phyloP scores from a whole-genome alignment of 2,329 filamentous ascomycete species.

The Rachicladosporium sp. region DNA sequence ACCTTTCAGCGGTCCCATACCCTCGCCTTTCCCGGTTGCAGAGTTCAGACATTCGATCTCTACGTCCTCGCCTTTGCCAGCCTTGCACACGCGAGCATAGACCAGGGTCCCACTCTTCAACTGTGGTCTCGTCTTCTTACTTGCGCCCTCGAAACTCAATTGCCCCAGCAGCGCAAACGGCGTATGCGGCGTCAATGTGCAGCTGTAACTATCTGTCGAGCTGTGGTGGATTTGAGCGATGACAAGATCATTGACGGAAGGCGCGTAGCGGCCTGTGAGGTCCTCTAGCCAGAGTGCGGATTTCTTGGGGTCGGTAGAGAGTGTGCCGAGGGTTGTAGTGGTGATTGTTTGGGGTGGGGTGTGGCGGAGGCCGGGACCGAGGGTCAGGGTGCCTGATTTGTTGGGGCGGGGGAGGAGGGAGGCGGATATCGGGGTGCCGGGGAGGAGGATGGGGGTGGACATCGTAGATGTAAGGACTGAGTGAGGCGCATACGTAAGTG shows the following conservation, averaged over 20 bases:
- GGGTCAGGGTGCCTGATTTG: slow-evolving; percentile 52
- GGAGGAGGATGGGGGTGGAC: slow-evolving; percentile 52
- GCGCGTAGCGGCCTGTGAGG: slow-evolving; percentile 60
- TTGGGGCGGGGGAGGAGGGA: slow-evolving; percentile 53
- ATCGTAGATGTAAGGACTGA: neutral
- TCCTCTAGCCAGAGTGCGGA: slow-evolving; percentile 69
- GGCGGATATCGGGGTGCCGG: slow-evolving; percentile 62
- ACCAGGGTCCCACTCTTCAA: slow-evolving; percentile 65
- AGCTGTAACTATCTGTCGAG: slow-evolving; percentile 66
- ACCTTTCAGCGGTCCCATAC: slow-evolving; percentile 67
- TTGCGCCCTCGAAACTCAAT: slow-evolving; percentile 83
- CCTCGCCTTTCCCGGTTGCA: slow-evolving; percentile 76
- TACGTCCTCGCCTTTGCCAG: slow-evolving; percentile 72
- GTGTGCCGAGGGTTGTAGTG: slow-evolving; percentile 53
- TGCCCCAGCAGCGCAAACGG: slow-evolving; percentile 62
- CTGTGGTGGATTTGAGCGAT: slow-evolving; percentile 75
- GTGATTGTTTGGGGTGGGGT: slow-evolving; percentile 64
- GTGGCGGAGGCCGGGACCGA: slow-evolving; percentile 75
- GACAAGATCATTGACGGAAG: slow-evolving; percentile 70
- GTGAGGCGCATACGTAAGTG: neutral
- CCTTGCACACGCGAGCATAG: slow-evolving; percentile 71
- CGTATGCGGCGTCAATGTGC: slow-evolving; percentile 55
- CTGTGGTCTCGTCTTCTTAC: slow-evolving; percentile 79
- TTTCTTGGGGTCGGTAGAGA: slow-evolving; percentile 58
- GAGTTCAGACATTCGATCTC: slow-evolving; percentile 85